phyloP scores from a whole-genome alignment of 2,329 filamentous ascomycete genomes.

The Aspergillus tamarii region DNA sequence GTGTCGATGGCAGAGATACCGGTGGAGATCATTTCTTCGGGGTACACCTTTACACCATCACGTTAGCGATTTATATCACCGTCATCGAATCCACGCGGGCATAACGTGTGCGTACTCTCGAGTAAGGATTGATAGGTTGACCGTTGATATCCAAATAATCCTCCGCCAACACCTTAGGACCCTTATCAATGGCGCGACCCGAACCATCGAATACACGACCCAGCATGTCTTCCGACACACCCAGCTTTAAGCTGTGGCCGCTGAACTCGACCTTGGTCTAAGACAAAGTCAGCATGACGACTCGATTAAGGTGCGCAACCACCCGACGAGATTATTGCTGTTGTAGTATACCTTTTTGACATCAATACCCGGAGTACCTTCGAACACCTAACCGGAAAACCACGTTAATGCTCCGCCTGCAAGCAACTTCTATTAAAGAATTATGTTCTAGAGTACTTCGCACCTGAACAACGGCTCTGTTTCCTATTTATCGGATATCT shows the following conservation, averaged over 20 bases:
- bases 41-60: conserved; percentile 71
- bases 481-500: conserved; percentile 60
- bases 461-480: conserved; percentile 94
- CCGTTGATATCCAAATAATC: conserved; percentile 99
- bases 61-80: conserved; percentile 18
- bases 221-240: conserved; percentile 99
- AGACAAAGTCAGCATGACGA: conserved; percentile 27
- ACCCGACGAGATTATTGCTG: background rate
- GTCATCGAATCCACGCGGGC: background rate
- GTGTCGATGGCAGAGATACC: conserved; percentile 99
- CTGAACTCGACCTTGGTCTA: conserved; percentile 98
- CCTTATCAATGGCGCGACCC: conserved; percentile 97
- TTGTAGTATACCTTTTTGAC: conserved; percentile 79
- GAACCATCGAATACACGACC: conserved; percentile 98
- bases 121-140: conserved; percentile 97
- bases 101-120: conserved; percentile 64
- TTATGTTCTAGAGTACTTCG: conserved; percentile 22
- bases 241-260: conserved; percentile 95
- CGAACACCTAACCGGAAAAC: conserved; percentile 73
- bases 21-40: conserved; percentile 99
- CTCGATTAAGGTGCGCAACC: background rate
- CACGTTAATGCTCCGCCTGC: conserved; percentile 25
- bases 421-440: conserved; percentile 9
- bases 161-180: conserved; percentile 95
- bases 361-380: conserved; percentile 95